Evolutionary conservation across 2,329 filamentous ascomycete genomes (phyloP), one percentile per base, ranked within the genome.

Genomic region (Penicillium sp.): DNA sequence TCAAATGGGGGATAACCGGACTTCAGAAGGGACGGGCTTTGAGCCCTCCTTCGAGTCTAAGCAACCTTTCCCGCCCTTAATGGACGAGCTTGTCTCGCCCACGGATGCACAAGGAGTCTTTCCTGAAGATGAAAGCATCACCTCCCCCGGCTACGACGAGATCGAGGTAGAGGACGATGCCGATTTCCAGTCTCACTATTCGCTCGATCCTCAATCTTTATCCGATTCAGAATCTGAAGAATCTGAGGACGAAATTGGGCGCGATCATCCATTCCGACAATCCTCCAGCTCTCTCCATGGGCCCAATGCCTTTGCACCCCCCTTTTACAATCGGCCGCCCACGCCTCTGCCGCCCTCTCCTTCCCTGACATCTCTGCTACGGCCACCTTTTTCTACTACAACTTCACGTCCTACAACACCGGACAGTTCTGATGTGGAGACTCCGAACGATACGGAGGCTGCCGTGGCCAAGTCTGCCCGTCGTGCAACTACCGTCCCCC

Each of bases 271-370:
- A 18, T 75, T 76, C 53, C 69, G 71, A 51, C 74, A 75, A 48
- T 77, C 75, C 6, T 68, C 69, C 26, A 67, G 71, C 48, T 77
- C 75, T 2, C 69, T 77, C 23, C 70, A 75, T 33, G 73, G 74
- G 7, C 70, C 74, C 9, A 75, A 77, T 67, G 73, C 69, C 54
- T 89, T 88, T 71, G 84, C 82, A 11, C 94, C 94, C 25, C 94
- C 94, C 15, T 97, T 97, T 80, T 99, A 99, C 80, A 95, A 95
- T 61, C 86, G 93, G 3, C 94, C 94, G n/a, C 94, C 94, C 0
- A 97, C 92, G 2, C 93, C 94, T 3, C 81, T 97, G 0, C 94
- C 94, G 0, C 93, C 93, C 0, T 96, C 92, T 1, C 94, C 94
- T 0, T 96, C 90, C 1, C 78, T 99, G 62, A 97, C 93, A 0